phyloP scores from a whole-genome alignment of 2,329 filamentous ascomycete genomes.

The Cytospora piceicola region DNA sequence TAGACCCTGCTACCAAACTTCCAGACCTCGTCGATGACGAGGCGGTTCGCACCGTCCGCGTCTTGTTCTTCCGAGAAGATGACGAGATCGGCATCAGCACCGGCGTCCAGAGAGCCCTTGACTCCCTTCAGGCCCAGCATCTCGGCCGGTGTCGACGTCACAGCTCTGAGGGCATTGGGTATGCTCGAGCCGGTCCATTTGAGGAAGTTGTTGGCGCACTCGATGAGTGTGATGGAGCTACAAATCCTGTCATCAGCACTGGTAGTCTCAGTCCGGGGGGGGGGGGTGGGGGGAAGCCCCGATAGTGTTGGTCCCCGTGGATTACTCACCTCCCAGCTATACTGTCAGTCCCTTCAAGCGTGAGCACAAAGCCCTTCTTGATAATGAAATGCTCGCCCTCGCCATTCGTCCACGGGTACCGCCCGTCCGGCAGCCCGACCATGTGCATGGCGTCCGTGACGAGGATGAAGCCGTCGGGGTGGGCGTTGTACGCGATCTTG shows the following conservation, averaged over 20 bases:
- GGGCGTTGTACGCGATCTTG: constrained; percentile 86
- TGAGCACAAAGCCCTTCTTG: constrained; percentile 73
- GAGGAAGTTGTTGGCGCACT: constrained; percentile 82
- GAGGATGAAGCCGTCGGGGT: constrained; percentile 82
- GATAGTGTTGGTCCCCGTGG: neutral
- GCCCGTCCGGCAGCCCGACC: constrained; percentile 80
- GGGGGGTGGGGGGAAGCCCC: constrained; percentile 5
- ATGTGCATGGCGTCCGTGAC: constrained; percentile 94
- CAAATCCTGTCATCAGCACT: constrained; percentile 10
- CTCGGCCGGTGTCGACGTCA: constrained; percentile 75
- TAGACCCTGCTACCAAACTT: constrained; percentile 70
- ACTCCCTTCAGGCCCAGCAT: constrained; percentile 71
- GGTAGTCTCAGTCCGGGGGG: neutral
- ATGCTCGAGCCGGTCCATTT: constrained; percentile 72
- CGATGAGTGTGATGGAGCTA: constrained; percentile 73
- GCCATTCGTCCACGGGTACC: constrained; percentile 84
- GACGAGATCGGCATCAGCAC: constrained; percentile 70
- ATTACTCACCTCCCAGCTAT: constrained; percentile 72
- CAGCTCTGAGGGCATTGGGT: constrained; percentile 70
- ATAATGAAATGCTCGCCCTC: constrained; percentile 61
- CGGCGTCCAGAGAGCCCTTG: constrained; percentile 69
- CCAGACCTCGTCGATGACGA: constrained; percentile 77
- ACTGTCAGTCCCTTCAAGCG: constrained; percentile 76
- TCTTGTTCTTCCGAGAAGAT: constrained; percentile 62
- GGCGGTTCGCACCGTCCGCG: constrained; percentile 48